Conservation (phyloP, 2,329 filamentous ascomycete genomes). For the Colletotrichum orbiculare region DNA sequence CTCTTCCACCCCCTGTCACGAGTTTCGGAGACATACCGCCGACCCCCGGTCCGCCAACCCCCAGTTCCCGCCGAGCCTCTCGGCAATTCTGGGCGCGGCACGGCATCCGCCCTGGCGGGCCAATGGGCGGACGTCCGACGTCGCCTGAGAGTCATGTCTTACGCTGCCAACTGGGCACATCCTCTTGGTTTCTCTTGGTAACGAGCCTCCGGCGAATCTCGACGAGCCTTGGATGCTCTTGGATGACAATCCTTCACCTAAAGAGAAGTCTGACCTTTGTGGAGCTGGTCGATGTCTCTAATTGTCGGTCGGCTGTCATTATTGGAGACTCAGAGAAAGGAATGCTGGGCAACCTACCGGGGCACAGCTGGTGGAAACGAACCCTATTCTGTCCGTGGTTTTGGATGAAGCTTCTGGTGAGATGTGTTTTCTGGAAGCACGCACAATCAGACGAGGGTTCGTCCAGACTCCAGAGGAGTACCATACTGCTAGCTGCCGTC, state of each 20-base stretch:
- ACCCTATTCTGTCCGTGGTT: not conserved
- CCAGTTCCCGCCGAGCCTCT: constrained; percentile 34
- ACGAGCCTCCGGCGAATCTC: not conserved
- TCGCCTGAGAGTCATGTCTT: constrained; percentile 30
- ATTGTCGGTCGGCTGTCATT: too few relatives aligned
- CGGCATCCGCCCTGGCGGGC: constrained; percentile 28
- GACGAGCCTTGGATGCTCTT: constrained; percentile 23
- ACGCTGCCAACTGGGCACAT: constrained; percentile 17
- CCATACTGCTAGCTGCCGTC: not conserved
- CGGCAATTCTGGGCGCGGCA: constrained; percentile 36
- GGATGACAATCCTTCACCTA: constrained; percentile 19
- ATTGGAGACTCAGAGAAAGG: constrained; percentile 5
- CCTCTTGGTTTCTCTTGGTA: constrained; percentile 6
- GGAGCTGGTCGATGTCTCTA: too few relatives aligned
- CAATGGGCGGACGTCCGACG: constrained; percentile 29
- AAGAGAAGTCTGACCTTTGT: not conserved
- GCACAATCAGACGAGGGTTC: not conserved
- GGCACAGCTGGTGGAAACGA: not conserved
- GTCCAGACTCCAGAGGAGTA: not conserved
- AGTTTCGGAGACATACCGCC: constrained; percentile 26
- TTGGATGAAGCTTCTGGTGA: constrained; percentile 11
- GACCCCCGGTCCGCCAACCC: constrained; percentile 8
- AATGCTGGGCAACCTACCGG: too few relatives aligned
- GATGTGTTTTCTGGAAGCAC: not conserved
- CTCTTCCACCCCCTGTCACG: not conserved